Conservation (phyloP, 176 grass and related monocot species). For the Elaeis guineensis region DNA sequence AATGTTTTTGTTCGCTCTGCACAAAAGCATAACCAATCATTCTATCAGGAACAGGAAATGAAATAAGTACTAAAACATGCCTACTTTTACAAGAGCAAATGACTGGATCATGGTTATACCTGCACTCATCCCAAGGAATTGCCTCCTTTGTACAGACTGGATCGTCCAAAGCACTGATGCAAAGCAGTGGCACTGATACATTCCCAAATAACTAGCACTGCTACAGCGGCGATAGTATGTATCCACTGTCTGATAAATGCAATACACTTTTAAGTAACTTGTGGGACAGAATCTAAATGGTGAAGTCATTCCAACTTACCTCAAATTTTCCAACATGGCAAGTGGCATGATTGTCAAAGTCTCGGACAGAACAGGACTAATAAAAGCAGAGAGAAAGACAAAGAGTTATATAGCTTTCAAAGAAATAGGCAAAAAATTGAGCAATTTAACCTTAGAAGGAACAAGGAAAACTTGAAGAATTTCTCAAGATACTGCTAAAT, state of each 20-base stretch:
- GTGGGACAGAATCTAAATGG: neutral
- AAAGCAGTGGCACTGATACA: slow-evolving; percentile 76
- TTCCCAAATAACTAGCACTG: slow-evolving; percentile 70
- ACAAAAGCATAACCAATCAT: slow-evolving; percentile 23
- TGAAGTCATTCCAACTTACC: slow-evolving; percentile 28
- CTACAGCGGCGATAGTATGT: slow-evolving; percentile 92
- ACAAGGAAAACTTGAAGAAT: too few relatives aligned
- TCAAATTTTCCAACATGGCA: slow-evolving; percentile 75
- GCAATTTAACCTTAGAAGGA: too few relatives aligned
- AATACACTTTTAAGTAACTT: slow-evolving; percentile 1
- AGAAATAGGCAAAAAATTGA: neutral
- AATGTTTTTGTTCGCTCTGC: slow-evolving; percentile 86
- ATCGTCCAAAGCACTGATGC: slow-evolving; percentile 91
- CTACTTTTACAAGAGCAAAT: slow-evolving; percentile 9
- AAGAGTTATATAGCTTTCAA: neutral
- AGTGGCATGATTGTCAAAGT: slow-evolving; percentile 91
- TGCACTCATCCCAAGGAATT: slow-evolving; percentile 99
- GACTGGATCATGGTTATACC: slow-evolving; percentile 26
- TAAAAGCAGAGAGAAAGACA: slow-evolving; percentile 24
- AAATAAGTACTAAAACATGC: slow-evolving; percentile 4
- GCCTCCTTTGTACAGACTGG: slow-evolving; percentile 90
- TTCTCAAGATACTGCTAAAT: too few relatives aligned
- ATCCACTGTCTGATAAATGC: slow-evolving; percentile 75
- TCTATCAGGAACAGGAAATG: neutral
- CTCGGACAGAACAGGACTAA: slow-evolving; percentile 77